These are phyloP conservation scores for Trypanosoma grayi DNA, from an alignment of 208 protist genomes.

Conservation along the genomic window DNA sequence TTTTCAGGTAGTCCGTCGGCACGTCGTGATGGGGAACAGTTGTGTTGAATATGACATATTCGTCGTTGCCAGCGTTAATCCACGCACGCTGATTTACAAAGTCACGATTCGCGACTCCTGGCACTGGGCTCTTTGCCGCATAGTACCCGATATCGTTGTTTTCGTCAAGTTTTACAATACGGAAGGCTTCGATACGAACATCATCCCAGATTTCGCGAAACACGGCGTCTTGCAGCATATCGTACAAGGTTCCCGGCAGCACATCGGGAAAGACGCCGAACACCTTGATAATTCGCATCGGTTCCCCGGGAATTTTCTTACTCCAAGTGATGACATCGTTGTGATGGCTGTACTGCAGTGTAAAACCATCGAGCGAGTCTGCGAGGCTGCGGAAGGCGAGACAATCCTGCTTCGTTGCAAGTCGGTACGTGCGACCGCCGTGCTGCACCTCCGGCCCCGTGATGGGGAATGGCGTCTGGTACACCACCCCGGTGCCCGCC, in stretches of 20 bases:
- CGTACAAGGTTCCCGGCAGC: conserved; percentile 55
- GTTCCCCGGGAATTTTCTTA: conserved; percentile 58
- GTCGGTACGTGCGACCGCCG: conserved; percentile 46
- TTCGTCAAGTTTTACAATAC: conserved; percentile 55
- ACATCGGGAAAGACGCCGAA: conserved; percentile 62
- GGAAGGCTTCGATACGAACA: conserved; percentile 67
- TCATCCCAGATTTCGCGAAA: conserved; percentile 81
- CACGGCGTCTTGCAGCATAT: conserved; percentile 82
- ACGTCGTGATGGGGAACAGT: conserved; percentile 67
- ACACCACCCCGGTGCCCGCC: conserved; percentile 29
- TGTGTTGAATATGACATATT: conserved; percentile 91
- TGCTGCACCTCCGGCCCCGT: conserved; percentile 37
- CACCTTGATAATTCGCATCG: conserved; percentile 81
- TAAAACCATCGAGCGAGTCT: conserved; percentile 75
- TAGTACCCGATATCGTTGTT: conserved; percentile 93
- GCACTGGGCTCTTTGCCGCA: conserved; percentile 71
- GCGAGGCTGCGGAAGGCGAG: conserved; percentile 69
- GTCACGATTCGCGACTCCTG: conserved; percentile 75
- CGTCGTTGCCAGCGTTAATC: conserved; percentile 55
- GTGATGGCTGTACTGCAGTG: conserved; percentile 38
- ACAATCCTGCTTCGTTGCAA: conserved; percentile 59
- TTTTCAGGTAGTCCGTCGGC: conserved; percentile 46
- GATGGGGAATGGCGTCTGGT: conserved; percentile 63
- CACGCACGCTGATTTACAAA: conserved; percentile 92
- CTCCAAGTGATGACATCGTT: conserved; percentile 71